A percentile compares a stretch with the other conserved stretches of the same genome.
Evolutionary conservation across 148 eudicot species (phyloP).

Genomic region (Vaccinium macrocarpon): DNA sequence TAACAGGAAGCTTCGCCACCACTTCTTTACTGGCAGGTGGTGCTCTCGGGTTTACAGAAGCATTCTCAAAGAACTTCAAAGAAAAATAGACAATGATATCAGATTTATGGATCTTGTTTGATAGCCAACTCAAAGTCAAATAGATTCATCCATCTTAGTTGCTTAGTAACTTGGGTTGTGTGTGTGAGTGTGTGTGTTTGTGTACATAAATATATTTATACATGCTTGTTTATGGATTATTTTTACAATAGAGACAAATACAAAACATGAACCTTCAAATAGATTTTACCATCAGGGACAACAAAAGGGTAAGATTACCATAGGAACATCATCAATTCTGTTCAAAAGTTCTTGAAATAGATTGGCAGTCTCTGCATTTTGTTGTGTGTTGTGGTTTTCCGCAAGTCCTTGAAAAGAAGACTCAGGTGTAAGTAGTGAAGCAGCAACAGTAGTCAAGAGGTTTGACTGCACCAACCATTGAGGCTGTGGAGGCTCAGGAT

Average conservation of each 20-base stretch:
- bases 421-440: constrained; percentile 31
- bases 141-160: background rate
- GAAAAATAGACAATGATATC: background rate
- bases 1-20: constrained; percentile 76
- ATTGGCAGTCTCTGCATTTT: constrained; percentile 24
- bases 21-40: constrained; percentile 94
- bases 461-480: constrained; percentile 73
- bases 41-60: constrained; percentile 36
- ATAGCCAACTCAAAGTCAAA: background rate
- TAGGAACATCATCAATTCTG: constrained; percentile 54
- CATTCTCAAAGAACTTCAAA: constrained; percentile 33
- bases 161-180: background rate
- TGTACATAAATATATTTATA: background rate
- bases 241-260: background rate
- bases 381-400: constrained; percentile 15
- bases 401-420: constrained; percentile 16
- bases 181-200: background rate
- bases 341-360: constrained; percentile 55
- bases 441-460: constrained; percentile 50
- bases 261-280: background rate
- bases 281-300: background rate
- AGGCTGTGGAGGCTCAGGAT: constrained; percentile 86
- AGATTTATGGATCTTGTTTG: background rate
- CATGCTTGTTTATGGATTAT: background rate
- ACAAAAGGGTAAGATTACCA: constrained; percentile 23